Evolutionary conservation across 768 basidiomycete species (phyloP).

Genomic region (Pleurotus citrinopileatus): DNA sequence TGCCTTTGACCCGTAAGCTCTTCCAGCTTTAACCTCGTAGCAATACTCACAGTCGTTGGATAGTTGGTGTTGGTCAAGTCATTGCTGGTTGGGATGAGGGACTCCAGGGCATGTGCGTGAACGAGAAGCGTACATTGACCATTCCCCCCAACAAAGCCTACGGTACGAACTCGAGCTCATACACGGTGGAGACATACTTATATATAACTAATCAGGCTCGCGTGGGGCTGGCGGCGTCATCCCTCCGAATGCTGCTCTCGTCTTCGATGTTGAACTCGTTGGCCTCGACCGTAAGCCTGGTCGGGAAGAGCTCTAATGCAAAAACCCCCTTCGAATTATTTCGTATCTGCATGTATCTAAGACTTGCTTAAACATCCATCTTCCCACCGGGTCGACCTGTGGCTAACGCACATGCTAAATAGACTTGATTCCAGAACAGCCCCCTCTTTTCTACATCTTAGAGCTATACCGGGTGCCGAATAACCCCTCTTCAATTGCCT

Average conservation of each 20-base stretch:
- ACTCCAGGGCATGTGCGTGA: constrained; percentile 79
- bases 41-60: neutral
- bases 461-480: constrained; percentile 28
- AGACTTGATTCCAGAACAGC: no score
- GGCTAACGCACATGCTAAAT: no score
- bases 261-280: constrained; percentile 87
- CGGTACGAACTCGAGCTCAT: constrained; percentile 50
- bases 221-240: constrained; percentile 78
- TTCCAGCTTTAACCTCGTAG: neutral
- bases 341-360: no score
- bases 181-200: neutral
- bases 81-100: constrained; percentile 87
- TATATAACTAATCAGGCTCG: constrained; percentile 40
- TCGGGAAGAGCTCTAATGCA: constrained; percentile 54
- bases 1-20: constrained; percentile 72
- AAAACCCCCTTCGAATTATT: no score
- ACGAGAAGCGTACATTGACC: constrained; percentile 85
- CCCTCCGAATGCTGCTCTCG: constrained; percentile 73
- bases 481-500: constrained; percentile 56
- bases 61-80: constrained; percentile 80
- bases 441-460: no score
- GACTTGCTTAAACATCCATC: no score
- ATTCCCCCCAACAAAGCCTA: constrained; percentile 83
- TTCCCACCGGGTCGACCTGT: no score
- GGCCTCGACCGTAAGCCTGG: constrained; percentile 45